Percentiles rank a stretch among this genome's conserved stretches.
phyloP scores from a whole-genome alignment of 2,329 filamentous ascomycete genomes.

The Rutstroemia sp. region DNA sequence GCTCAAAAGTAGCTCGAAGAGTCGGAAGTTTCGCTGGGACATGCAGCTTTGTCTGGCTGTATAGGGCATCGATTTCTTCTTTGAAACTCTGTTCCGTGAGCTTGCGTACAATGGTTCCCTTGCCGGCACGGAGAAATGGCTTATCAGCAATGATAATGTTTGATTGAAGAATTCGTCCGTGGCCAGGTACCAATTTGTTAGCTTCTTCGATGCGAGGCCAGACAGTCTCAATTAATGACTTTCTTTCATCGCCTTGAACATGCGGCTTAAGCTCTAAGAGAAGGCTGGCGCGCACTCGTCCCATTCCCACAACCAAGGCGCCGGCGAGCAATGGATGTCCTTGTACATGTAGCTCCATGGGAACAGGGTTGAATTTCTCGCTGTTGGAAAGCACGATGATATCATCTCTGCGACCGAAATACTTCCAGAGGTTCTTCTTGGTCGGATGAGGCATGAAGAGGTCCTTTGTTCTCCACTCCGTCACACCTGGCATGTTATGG shows the following conservation, averaged over 20 bases:
- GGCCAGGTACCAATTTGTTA: constrained; percentile 14
- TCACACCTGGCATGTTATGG: constrained; percentile 4
- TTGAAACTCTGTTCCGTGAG: background rate
- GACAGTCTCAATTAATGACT: background rate
- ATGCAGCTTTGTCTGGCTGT: background rate
- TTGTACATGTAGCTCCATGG: constrained; percentile 4
- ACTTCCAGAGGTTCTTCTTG: constrained; percentile 31
- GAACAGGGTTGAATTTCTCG: constrained; percentile 38
- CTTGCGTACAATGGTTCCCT: constrained; percentile 13
- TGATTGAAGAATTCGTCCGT: constrained; percentile 12
- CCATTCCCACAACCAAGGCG: background rate
- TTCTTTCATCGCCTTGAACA: background rate
- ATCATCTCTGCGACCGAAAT: constrained; percentile 33
- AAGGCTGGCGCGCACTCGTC: background rate
- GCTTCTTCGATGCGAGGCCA: constrained; percentile 16
- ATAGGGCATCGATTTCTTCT: constrained; percentile 25
- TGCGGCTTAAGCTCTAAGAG: constrained; percentile 1
- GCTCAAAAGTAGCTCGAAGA: background rate
- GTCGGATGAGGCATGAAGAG: constrained; percentile 33
- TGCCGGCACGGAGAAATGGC: constrained; percentile 11
- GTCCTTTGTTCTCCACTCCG: constrained; percentile 26
- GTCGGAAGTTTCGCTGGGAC: background rate
- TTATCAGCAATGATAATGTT: constrained; percentile 12
- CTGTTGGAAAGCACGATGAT: constrained; percentile 38
- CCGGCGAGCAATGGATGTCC: background rate